Conservation (phyloP, 768 basidiomycete species). For the Leccinum subgranulosum region DNA sequence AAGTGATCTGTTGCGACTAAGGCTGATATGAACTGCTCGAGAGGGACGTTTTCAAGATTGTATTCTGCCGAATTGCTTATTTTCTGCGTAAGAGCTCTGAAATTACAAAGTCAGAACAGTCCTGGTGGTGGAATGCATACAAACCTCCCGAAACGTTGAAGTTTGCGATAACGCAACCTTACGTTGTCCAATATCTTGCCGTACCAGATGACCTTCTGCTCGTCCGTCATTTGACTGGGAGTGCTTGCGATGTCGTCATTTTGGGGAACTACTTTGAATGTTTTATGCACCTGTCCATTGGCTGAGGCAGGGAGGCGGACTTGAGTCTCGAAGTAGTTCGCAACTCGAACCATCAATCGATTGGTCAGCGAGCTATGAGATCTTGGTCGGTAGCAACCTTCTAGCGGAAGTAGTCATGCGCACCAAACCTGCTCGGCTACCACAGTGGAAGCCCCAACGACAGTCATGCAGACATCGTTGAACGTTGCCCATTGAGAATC, state of each 20-base stretch:
- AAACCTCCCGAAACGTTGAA: slow-evolving; percentile 89
- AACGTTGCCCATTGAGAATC: slow-evolving; percentile 96
- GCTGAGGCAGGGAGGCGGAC: slow-evolving; percentile 66
- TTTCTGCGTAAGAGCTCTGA: slow-evolving; percentile 71
- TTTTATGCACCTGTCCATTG: slow-evolving; percentile 28
- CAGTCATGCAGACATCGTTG: slow-evolving; percentile 86
- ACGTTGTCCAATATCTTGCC: slow-evolving; percentile 92
- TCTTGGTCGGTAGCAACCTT: background rate
- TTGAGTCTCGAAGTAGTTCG: slow-evolving; percentile 93
- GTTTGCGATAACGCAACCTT: slow-evolving; percentile 85
- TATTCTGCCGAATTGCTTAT: slow-evolving; percentile 96
- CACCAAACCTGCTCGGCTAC: slow-evolving; percentile 97
- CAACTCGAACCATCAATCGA: slow-evolving; percentile 88
- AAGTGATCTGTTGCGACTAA: slow-evolving; percentile 87
- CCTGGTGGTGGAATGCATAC: background rate
- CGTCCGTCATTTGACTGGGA: slow-evolving; percentile 59
- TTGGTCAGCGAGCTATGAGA: slow-evolving; percentile 78
- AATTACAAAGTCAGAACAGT: slow-evolving; percentile 4
- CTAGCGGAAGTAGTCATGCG: slow-evolving; percentile 21
- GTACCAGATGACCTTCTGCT: slow-evolving; percentile 87
- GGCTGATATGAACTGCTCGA: slow-evolving; percentile 76
- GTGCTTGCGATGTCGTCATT: slow-evolving; percentile 38
- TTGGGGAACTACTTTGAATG: slow-evolving; percentile 34
- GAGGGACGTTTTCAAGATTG: slow-evolving; percentile 64
- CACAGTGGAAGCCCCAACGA: slow-evolving; percentile 80